Conservation (phyloP, 2,329 filamentous ascomycete genomes). For the Arthrobotrys entomopaga region DNA sequence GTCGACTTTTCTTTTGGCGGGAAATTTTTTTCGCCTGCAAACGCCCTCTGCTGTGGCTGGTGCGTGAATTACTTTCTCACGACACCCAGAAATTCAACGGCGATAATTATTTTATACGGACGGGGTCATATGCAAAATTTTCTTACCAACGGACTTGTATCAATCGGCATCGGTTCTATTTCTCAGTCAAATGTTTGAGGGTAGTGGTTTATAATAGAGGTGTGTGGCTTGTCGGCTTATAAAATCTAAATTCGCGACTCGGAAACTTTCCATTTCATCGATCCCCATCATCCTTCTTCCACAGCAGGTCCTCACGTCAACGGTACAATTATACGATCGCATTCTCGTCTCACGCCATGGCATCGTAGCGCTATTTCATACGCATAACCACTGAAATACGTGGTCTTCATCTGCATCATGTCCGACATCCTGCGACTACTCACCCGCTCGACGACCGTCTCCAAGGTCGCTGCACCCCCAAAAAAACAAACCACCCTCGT, state of each 20-base stretch:
- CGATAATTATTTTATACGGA: too few relatives aligned
- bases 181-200: too few relatives aligned
- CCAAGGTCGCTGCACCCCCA: slow-evolving; percentile 53
- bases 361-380: slow-evolving; percentile 7
- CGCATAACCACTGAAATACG: neutral
- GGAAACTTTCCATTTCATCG: too few relatives aligned
- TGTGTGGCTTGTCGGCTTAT: too few relatives aligned
- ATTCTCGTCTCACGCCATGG: neutral
- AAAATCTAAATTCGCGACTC: too few relatives aligned
- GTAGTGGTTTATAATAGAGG: too few relatives aligned
- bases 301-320: too few relatives aligned
- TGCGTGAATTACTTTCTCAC: slow-evolving; percentile 38
- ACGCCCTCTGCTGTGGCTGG: slow-evolving; percentile 36
- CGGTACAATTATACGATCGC: too few relatives aligned
- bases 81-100: too few relatives aligned
- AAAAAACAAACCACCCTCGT: slow-evolving; percentile 9
- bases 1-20: slow-evolving; percentile 39
- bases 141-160: too few relatives aligned
- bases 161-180: too few relatives aligned
- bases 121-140: slow-evolving; percentile 7
- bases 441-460: slow-evolving; percentile 57
- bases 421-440: slow-evolving; percentile 58
- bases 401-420: slow-evolving; percentile 34
- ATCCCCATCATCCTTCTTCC: neutral
- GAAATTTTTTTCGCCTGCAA: slow-evolving; percentile 38